Evolutionary conservation across 2,329 filamentous ascomycete genomes (phyloP), one percentile per base, ranked within the genome.

Genomic region (Fusarium sacchari): DNA sequence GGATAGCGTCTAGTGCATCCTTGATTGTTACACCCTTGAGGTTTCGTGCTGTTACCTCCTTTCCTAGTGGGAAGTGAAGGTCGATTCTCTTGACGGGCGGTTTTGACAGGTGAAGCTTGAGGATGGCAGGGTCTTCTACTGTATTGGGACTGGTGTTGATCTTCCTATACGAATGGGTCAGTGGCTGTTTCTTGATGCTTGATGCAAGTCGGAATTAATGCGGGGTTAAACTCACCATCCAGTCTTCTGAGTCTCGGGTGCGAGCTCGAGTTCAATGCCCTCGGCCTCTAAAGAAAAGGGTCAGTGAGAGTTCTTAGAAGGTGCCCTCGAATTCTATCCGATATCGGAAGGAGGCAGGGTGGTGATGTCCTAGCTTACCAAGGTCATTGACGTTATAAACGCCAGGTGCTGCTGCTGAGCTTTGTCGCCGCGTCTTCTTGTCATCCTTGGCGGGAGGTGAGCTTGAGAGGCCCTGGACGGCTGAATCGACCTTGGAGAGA

Each of bases 21-120:
- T 98, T 98, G 88, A 98, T 96, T 64, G 96, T 98, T 76, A 98
- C 95, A 64, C 96, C 96, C 84, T 95, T 96, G 78, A 95, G 86
- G 85, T 98, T 98, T 80, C 96, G 90, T 80, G 95, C 96, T 37
- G 93, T 94, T 76, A 98, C 93, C 80, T 96, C 92, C 63, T 96
- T 89, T 58, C 96, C 96, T 60, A 97, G 87, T 22, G 94, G 94
- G 88, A 97, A 97, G 84, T 95, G 91, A 52, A 98, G 88, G 84
- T 97, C 95, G 84, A 98, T 96, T 87, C 94, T 96, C 89, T 96
- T 97, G 83, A 98, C 90, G 39, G 93, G 91, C 53, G 96, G 96
- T 69, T 86, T 91, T 78, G 93, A 92, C 77, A 98, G 90, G 70
- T 88, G 86, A 82, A 95, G 91, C 86, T 95, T 95, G 76, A 98